Evolutionary conservation across 2,329 filamentous ascomycete genomes (phyloP), one percentile per base, ranked within the genome.

Genomic region (Seiridium unicorne): DNA sequence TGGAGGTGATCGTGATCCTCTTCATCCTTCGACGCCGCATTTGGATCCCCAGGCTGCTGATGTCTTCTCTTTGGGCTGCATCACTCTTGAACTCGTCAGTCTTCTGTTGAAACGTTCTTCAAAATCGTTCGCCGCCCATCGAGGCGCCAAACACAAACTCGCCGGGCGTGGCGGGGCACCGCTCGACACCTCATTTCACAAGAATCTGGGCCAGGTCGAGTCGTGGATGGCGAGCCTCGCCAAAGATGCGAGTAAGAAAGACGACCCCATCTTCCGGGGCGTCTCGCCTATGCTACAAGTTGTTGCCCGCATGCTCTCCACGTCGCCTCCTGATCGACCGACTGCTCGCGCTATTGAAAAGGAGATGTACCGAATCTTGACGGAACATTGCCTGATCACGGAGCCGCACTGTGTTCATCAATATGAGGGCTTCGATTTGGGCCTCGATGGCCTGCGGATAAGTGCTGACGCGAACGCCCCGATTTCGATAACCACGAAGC

Each of bases 11-110:
- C 68, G 69, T 44, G 69, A 74, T 47, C 75, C 72, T 65, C 67
- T 76, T 31, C 68, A 76, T 38, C 68, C 73, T 1, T 73, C 78
- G 1, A 78, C 76, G 32, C 76, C 78, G 1, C 77, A 79, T 42
- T 74, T 81, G 18, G 79, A 83, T 63, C 79, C 81, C 3, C 83
- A 85, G 63, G 82, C 84, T 62, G 85, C 87, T 49, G 90, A 93
- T 69, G 78, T 93, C 26, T 93, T 90, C 74, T 90, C 89, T 3
- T 78, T 92, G 1, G 90, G 86, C 8, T 90, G 89, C 70, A 81
- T 92, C 56, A 89, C 89, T 62, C 77, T 92, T 13, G 90, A 93
- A 64, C 81, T 93, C 36, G 70, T 92, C 26, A 87, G 86, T 31
- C 87, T 90, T 68, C 77, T 90, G 60, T 73, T 92, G 61, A 90